Evolutionary conservation across 2,329 filamentous ascomycete species (phyloP).

Genomic region (Decorospora gaudefroyi): DNA sequence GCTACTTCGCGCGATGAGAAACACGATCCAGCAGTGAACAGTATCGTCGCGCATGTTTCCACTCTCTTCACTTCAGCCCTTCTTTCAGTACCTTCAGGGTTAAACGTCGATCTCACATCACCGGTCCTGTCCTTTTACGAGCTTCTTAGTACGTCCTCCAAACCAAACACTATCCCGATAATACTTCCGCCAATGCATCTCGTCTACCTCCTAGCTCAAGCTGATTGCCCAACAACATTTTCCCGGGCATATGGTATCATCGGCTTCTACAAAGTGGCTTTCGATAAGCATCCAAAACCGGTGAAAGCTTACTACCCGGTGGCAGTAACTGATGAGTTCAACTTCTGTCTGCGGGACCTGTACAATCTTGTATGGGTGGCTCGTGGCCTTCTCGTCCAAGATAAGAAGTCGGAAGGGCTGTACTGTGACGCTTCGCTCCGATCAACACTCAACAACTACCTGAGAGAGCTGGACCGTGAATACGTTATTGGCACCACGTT

Average conservation of each 20-base stretch:
- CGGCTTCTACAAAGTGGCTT: conserved; percentile 72
- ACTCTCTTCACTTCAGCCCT: conserved; percentile 39
- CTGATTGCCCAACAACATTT: conserved; percentile 63
- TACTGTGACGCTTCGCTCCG: conserved; percentile 56
- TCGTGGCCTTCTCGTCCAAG: conserved; percentile 67
- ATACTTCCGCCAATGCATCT: conserved; percentile 69
- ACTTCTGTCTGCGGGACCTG: conserved; percentile 83
- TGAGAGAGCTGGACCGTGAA: conserved; percentile 47
- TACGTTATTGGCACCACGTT: conserved; percentile 51
- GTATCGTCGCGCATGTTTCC: conserved; percentile 39
- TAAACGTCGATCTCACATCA: conserved; percentile 54
- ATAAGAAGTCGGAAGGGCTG: conserved; percentile 64
- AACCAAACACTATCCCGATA: conserved; percentile 59
- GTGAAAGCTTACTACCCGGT: conserved; percentile 43
- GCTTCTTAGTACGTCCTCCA: conserved; percentile 53
- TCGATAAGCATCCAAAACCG: conserved; percentile 64
- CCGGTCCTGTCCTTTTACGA: conserved; percentile 70
- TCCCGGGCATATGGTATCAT: conserved; percentile 73
- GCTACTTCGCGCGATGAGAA: conserved; percentile 41
- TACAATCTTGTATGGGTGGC: conserved; percentile 83
- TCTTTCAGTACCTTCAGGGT: conserved; percentile 27
- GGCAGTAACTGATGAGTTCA: conserved; percentile 63
- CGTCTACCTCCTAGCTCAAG: conserved; percentile 73
- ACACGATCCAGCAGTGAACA: conserved; percentile 46
- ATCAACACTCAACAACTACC: conserved; percentile 49